phyloP scores from a whole-genome alignment of 371 early-diverging fungal genomes.

The Rhizopus arrhizus region DNA sequence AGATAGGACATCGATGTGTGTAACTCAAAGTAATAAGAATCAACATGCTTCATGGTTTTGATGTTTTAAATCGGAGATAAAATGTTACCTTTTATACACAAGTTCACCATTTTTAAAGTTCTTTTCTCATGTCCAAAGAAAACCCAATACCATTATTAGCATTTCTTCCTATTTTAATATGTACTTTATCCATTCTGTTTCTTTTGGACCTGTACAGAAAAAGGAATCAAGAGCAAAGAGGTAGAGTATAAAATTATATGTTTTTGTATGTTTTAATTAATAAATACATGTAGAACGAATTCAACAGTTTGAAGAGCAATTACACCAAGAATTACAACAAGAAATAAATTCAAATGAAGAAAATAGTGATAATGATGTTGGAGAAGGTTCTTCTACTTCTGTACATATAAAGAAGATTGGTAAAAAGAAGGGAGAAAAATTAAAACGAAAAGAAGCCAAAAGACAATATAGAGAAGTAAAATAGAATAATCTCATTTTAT shows the following conservation, averaged over 20 bases:
- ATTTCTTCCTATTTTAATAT: constrained; percentile 29
- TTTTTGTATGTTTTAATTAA: neutral
- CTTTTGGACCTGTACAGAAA: constrained; percentile 16
- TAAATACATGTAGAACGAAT: neutral
- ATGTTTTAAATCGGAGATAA: too few species aligned
- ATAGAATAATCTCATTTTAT: neutral
- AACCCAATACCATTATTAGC: constrained; percentile 13
- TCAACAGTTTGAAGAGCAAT: neutral
- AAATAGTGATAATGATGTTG: constrained; percentile 27
- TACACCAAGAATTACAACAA: constrained; percentile 14
- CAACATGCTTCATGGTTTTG: too few species aligned
- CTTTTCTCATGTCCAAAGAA: too few species aligned
- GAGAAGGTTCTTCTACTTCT: constrained; percentile 49
- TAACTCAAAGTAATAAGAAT: too few species aligned
- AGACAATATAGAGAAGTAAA: constrained; percentile 56
- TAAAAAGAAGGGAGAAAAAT: constrained; percentile 57
- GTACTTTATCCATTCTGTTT: constrained; percentile 13
- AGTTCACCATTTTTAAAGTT: too few species aligned
- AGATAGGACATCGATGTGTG: too few species aligned
- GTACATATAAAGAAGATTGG: constrained; percentile 50
- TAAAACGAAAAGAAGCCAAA: constrained; percentile 58
- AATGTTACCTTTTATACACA: too few species aligned
- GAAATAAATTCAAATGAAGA: constrained; percentile 16
- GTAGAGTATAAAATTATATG: constrained; percentile 11
- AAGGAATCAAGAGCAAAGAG: constrained; percentile 5